phyloP scores from a whole-genome alignment of 2,329 filamentous ascomycete species.

The Tolypocladium tropicale region DNA sequence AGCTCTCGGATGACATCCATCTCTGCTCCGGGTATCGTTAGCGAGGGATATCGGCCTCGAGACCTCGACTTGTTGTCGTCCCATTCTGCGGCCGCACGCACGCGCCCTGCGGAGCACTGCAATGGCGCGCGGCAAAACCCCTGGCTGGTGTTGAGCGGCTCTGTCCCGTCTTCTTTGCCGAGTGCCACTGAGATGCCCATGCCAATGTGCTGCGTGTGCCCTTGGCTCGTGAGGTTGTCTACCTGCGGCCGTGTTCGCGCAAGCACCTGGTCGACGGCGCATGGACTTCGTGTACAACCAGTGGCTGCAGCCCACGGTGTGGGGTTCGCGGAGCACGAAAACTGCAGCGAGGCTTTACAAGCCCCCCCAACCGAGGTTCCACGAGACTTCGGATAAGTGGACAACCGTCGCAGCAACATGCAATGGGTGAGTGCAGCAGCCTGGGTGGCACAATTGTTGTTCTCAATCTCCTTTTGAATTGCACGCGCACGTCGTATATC shows the following conservation, averaged over 20 bases:
- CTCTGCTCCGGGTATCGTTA: neutral
- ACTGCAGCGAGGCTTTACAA: neutral
- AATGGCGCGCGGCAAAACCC: neutral
- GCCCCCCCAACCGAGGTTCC: neutral
- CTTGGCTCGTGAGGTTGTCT: neutral
- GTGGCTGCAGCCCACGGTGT: neutral
- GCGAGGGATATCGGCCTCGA: neutral
- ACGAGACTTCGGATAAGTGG: neutral
- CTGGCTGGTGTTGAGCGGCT: neutral
- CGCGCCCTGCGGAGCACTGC: neutral
- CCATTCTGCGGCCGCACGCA: neutral
- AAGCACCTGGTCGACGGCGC: neutral
- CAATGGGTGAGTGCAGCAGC: neutral
- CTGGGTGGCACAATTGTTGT: neutral
- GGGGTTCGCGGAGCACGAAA: neutral
- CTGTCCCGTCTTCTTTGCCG: neutral
- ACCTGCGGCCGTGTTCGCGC: neutral
- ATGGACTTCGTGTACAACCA: neutral
- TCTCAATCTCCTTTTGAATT: neutral
- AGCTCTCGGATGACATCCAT: neutral
- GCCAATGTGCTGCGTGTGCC: neutral
- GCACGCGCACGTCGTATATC: neutral
- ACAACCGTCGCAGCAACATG: neutral
- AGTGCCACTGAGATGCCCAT: neutral
- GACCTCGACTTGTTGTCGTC: neutral